Evolutionary conservation across 2,329 filamentous ascomycete species (phyloP).

Genomic region (Trichoderma atroviride): DNA sequence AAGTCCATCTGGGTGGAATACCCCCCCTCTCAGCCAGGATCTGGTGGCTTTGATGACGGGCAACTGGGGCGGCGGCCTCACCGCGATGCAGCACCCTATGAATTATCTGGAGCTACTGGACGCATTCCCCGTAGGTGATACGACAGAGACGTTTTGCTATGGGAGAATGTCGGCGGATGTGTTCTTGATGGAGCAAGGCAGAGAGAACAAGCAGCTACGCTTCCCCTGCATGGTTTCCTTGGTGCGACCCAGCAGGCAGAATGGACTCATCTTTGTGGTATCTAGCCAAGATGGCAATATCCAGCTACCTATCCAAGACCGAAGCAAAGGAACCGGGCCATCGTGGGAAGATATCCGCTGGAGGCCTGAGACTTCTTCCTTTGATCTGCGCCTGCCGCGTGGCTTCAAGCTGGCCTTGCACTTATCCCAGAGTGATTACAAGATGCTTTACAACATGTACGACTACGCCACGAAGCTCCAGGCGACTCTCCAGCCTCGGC

Average conservation of each 20-base stretch:
- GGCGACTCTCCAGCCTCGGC: slow-evolving; percentile 66
- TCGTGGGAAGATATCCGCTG: slow-evolving; percentile 83
- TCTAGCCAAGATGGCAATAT: slow-evolving; percentile 79
- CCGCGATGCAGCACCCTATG: slow-evolving; percentile 50
- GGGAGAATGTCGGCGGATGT: slow-evolving; percentile 75
- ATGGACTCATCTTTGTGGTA: slow-evolving; percentile 71
- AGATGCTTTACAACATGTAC: slow-evolving; percentile 78
- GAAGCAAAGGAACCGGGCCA: slow-evolving; percentile 67
- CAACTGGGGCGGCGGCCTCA: slow-evolving; percentile 54
- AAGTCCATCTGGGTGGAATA: slow-evolving; percentile 82
- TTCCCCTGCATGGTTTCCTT: slow-evolving; percentile 78
- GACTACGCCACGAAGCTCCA: slow-evolving; percentile 82
- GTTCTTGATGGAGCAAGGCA: slow-evolving; percentile 72
- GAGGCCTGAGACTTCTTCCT: slow-evolving; percentile 66
- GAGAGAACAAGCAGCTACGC: slow-evolving; percentile 66
- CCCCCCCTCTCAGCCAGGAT: slow-evolving; percentile 71
- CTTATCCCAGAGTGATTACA: slow-evolving; percentile 76
- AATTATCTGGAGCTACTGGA: slow-evolving; percentile 61
- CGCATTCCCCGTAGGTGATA: slow-evolving; percentile 77
- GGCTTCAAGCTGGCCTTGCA: slow-evolving; percentile 74
- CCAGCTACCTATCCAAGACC: slow-evolving; percentile 70
- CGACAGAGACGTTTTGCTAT: slow-evolving; percentile 72
- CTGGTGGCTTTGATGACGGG: slow-evolving; percentile 71
- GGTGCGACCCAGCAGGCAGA: slow-evolving; percentile 68
- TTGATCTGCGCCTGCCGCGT: slow-evolving; percentile 72